These are phyloP conservation scores for Termitomyces sp. DNA, from an alignment of 768 basidiomycete genomes.

Conservation along the genomic window DNA sequence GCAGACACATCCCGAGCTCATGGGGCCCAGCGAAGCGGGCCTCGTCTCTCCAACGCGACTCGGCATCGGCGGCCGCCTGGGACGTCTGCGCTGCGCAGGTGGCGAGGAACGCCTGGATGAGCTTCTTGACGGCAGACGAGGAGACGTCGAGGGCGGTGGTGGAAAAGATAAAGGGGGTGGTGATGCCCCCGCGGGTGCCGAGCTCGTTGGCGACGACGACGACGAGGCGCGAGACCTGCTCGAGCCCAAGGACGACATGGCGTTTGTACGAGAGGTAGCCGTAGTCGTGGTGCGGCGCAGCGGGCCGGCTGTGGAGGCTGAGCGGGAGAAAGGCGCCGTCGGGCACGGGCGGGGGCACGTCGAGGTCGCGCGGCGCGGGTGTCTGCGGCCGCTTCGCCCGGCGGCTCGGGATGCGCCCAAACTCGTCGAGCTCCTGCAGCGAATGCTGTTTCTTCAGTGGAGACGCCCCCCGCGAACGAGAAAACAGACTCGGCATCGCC, in stretches of 20 bases:
- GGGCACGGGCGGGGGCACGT: conserved; percentile 29
- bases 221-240: conserved; percentile 68
- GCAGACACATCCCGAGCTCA: conserved; percentile 85
- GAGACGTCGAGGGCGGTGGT: conserved; percentile 83
- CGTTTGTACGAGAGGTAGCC: conserved; percentile 71
- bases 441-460: conserved; percentile 38
- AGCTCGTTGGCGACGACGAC: conserved; percentile 66
- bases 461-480: conserved; percentile 60
- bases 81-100: conserved; percentile 38
- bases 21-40: conserved; percentile 79
- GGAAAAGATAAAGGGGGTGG: conserved; percentile 90
- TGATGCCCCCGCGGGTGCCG: conserved; percentile 67
- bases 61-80: conserved; percentile 33
- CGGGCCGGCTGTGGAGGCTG: conserved; percentile 40
- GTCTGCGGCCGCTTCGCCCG: not conserved
- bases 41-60: conserved; percentile 69
- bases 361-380: not conserved
- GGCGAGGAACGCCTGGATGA: conserved; percentile 78
- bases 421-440: conserved; percentile 46
- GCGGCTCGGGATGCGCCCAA: conserved; percentile 52
- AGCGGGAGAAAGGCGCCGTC: conserved; percentile 52
- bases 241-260: conserved; percentile 72
- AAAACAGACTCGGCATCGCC: conserved; percentile 71
- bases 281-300: conserved; percentile 40
- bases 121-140: conserved; percentile 61